These are phyloP conservation scores for Kodamaea neixiangensis DNA, from an alignment of 805 yeast species.

Conservation along the genomic window DNA sequence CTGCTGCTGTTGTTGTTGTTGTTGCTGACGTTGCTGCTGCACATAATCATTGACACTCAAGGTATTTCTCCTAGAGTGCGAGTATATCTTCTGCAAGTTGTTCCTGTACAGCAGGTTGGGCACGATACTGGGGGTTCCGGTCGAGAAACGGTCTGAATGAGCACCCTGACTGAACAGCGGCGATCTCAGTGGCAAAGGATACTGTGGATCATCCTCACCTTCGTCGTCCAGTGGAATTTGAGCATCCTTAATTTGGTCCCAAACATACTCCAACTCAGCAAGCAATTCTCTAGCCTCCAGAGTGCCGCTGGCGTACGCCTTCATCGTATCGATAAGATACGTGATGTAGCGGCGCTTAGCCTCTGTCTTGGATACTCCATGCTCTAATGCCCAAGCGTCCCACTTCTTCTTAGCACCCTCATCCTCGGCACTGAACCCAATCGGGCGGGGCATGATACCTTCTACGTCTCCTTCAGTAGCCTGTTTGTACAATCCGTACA, in stretches of 20 bases:
- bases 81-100: slow-evolving; percentile 44
- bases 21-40: slow-evolving; percentile 32
- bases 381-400: slow-evolving; percentile 83
- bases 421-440: slow-evolving; percentile 60
- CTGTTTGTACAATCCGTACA: slow-evolving; percentile 85
- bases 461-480: slow-evolving; percentile 86
- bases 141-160: slow-evolving; percentile 38
- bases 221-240: slow-evolving; percentile 34
- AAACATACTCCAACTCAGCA: slow-evolving; percentile 66
- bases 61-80: slow-evolving; percentile 44
- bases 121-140: slow-evolving; percentile 32
- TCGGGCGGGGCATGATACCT: slow-evolving; percentile 66
- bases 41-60: slow-evolving; percentile 38
- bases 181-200: slow-evolving; percentile 33
- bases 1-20: neutral
- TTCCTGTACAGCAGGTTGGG: slow-evolving; percentile 32
- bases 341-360: slow-evolving; percentile 75
- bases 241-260: slow-evolving; percentile 69
- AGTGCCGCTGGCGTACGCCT: slow-evolving; percentile 64
- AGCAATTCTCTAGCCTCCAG: slow-evolving; percentile 65
- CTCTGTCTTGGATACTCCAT: slow-evolving; percentile 65
- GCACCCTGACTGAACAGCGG: slow-evolving; percentile 35
- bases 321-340: slow-evolving; percentile 71
- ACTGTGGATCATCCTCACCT: slow-evolving; percentile 20
- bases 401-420: slow-evolving; percentile 72